Evolutionary conservation across 2,329 filamentous ascomycete species (phyloP).

Genomic region (Cercospora berteroae): DNA sequence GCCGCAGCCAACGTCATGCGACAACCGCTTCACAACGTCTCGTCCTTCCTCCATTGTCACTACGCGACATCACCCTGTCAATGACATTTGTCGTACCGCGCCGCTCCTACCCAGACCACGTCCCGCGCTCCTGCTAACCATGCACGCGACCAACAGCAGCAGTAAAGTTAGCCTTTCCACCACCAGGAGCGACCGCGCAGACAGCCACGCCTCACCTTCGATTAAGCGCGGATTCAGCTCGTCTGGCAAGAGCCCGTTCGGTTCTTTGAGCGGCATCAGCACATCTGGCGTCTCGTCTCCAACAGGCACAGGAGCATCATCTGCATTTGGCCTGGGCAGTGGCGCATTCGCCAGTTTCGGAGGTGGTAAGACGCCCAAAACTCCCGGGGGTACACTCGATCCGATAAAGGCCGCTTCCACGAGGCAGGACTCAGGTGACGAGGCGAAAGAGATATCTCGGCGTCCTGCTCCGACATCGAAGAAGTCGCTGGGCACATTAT

Average conservation of each 20-base stretch:
- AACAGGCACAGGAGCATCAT: slow-evolving; percentile 71
- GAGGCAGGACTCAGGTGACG: slow-evolving; percentile 59
- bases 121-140: slow-evolving; percentile 25
- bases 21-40: not conserved
- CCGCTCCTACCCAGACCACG: not conserved
- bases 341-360: slow-evolving; percentile 94
- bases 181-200: slow-evolving; percentile 54
- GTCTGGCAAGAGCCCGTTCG: slow-evolving; percentile 72
- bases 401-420: slow-evolving; percentile 62
- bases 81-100: not conserved
- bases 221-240: slow-evolving; percentile 67
- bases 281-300: slow-evolving; percentile 68
- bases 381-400: slow-evolving; percentile 72
- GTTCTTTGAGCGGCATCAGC: slow-evolving; percentile 70
- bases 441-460: slow-evolving; percentile 31
- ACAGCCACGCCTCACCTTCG: slow-evolving; percentile 59
- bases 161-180: slow-evolving; percentile 91
- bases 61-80: not conserved
- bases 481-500: slow-evolving; percentile 30
- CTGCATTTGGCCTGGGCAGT: slow-evolving; percentile 88
- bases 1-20: not conserved
- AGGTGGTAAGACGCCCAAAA: slow-evolving; percentile 76
- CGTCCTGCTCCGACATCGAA: slow-evolving; percentile 26
- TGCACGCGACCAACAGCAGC: slow-evolving; percentile 54
- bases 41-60: not conserved